A percentile compares a stretch with the other conserved stretches of the same genome.
phyloP scores from a whole-genome alignment of 106 monocot species.

The Platanthera guangdongensis region DNA sequence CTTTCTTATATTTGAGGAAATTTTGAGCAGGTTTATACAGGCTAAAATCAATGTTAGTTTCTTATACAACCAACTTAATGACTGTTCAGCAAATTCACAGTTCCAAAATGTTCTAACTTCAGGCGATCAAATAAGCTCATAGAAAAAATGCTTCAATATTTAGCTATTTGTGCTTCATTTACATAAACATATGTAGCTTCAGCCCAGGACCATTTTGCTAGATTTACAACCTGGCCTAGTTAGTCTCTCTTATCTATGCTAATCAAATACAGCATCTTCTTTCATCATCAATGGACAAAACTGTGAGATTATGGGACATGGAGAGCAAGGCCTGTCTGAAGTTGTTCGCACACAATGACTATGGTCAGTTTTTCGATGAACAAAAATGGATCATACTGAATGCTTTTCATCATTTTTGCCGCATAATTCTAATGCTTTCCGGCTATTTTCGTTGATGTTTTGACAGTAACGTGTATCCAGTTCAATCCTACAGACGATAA shows the following conservation, averaged over 20 bases:
- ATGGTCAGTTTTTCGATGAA: constrained; percentile 35
- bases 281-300: constrained; percentile 60
- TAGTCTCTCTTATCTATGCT: background rate
- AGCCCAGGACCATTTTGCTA: no score
- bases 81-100: no score
- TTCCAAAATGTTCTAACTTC: no score
- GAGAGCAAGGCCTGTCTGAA: constrained; percentile 38
- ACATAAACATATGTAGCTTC: no score
- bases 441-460: background rate
- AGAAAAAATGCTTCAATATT: no score
- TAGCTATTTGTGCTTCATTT: no score
- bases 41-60: no score
- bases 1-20: no score
- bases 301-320: constrained; percentile 54
- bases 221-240: background rate
- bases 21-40: no score
- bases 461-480: constrained; percentile 88
- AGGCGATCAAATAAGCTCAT: no score
- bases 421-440: background rate
- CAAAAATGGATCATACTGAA: background rate
- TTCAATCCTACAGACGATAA: constrained; percentile 90
- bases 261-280: constrained; percentile 27
- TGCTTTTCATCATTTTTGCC: background rate
- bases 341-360: constrained; percentile 61
- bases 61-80: no score